Conservation (phyloP, 106 monocot genomes). For the Cymbidium sinense region DNA sequence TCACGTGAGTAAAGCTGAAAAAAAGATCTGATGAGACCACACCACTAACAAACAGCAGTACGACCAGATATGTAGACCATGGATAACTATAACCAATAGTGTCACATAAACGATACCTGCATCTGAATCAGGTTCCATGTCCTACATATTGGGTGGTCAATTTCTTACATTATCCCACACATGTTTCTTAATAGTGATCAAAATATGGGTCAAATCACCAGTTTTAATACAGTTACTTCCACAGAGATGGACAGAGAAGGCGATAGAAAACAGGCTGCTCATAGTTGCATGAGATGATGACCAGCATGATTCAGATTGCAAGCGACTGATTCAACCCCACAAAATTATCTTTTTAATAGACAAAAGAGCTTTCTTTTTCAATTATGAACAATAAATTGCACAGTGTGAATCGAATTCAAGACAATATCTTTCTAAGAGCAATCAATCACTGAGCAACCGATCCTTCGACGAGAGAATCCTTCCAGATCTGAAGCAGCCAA, state of each 20-base stretch:
- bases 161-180: not conserved
- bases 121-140: not conserved
- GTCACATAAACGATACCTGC: not conserved
- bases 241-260: not conserved
- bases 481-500: not conserved
- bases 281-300: not conserved
- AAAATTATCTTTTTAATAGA: not conserved
- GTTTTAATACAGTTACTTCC: not conserved
- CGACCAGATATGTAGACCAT: too few species aligned
- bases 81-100: not conserved
- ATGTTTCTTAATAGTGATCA: not conserved
- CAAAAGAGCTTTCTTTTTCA: too few species aligned
- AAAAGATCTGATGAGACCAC: not conserved
- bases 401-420: too few species aligned
- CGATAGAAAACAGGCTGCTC: not conserved
- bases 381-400: too few species aligned
- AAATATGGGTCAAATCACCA: not conserved
- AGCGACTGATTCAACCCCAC: not conserved
- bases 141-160: not conserved
- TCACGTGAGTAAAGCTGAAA: not conserved
- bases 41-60: not conserved
- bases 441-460: too few species aligned
- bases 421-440: too few species aligned
- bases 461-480: not conserved
- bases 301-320: not conserved